phyloP scores from a whole-genome alignment of 352 stramenopile species.

The Phytopythium vexans region DNA sequence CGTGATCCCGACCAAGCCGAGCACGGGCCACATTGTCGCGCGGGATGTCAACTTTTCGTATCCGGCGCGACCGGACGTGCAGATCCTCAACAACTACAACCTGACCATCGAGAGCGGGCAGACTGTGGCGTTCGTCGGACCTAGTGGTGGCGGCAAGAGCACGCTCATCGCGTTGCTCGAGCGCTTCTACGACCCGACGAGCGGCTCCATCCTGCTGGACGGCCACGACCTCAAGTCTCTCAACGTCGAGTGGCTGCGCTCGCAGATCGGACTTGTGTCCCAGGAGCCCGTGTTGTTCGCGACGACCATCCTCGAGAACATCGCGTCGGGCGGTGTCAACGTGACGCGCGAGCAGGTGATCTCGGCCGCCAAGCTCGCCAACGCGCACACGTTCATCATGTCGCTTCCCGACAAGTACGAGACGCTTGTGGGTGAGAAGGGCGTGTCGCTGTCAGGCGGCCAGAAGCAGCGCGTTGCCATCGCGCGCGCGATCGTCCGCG shows the following conservation, averaged over 20 bases:
- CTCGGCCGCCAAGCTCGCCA: conserved; percentile 48
- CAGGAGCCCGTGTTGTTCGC: conserved; percentile 91
- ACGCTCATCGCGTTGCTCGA: conserved; percentile 61
- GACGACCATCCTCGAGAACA: conserved; percentile 89
- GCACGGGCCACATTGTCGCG: conserved; percentile 37
- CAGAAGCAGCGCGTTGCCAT: conserved; percentile 57
- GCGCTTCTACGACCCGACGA: conserved; percentile 86
- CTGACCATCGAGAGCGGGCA: conserved; percentile 29
- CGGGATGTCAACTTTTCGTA: conserved; percentile 66
- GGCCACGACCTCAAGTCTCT: conserved; percentile 70
- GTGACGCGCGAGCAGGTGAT: conserved; percentile 66
- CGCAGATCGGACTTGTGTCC: conserved; percentile 65
- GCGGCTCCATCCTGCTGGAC: conserved; percentile 77
- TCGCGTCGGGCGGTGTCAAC: conserved; percentile 61
- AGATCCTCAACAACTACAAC: conserved; percentile 29
- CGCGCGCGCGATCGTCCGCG: conserved; percentile 39
- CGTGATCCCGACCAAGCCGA: conserved; percentile 15
- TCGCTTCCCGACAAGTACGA: conserved; percentile 87
- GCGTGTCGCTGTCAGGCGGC: conserved; percentile 78
- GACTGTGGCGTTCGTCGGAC: conserved; percentile 25
- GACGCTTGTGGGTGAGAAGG: conserved; percentile 44
- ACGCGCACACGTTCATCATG: conserved; percentile 64
- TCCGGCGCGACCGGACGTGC: conserved; percentile 39
- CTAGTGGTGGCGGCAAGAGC: conserved; percentile 32
- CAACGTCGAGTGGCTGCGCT: conserved; percentile 70